Evolutionary conservation across 2,329 filamentous ascomycete species (phyloP), one percentile per base, ranked within the genome.

Genomic region (Dryadomyces quercus-mongolicae): DNA sequence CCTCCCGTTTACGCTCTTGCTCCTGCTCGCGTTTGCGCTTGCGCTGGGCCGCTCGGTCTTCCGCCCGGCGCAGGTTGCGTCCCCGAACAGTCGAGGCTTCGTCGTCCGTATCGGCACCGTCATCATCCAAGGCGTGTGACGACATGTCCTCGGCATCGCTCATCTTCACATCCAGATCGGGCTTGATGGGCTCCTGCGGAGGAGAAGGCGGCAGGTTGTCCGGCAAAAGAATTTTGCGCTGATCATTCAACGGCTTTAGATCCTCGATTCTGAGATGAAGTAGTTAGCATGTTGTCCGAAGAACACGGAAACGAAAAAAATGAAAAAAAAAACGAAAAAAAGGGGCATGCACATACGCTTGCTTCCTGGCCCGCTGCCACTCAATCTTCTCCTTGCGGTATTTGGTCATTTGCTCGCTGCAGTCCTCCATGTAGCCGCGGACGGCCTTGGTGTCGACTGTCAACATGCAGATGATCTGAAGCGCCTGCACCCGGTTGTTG

Each of bases 321-420:
- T 18, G 2, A 13, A 12, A 40, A 15, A 16, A 46, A 9, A 5
- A 2, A 13, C 6, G 16, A 18, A 16, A 5, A 5, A 13, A 13
- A 13, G 15, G n/a, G 3, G 20, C 5, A 15, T 5, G n/a, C 25
- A 36, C 25, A 4, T 72, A 84, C 79, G 74, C 72, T 67, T 79
- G 75, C 61, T 84, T 84, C 59, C 86, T 83, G 61, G 86, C 81
- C 60, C 90, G 81, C 70, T 97, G 92, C 69, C 83, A 86, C 60
- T 95, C 88, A 57, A 96, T 95, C 72, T 95, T 96, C 66, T 94
- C 87, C 68, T 98, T 98, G 51, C 93, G 84, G 64, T 94, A 89
- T 54, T 84, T 82, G 1, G 93, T 98, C 91, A 97, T 96, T 53
- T 89, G 87, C 64, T 92, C 88, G 59, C 86, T 89, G 70, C 91